These are phyloP conservation scores for Phaeosphaeria sp. DNA, from an alignment of 2,329 filamentous ascomycete species.

Conservation along the genomic window DNA sequence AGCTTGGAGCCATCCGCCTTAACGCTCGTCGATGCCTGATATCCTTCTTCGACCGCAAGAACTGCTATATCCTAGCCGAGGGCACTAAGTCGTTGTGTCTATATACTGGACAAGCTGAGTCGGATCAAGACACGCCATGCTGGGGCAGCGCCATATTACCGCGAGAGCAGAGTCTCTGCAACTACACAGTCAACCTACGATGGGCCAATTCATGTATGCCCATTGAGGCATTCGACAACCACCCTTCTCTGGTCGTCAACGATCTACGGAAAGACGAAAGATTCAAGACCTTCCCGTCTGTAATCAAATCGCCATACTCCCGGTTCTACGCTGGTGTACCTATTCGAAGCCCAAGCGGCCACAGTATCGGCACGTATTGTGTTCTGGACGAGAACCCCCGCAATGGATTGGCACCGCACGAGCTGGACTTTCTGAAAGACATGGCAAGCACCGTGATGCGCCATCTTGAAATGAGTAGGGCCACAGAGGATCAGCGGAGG, in stretches of 20 bases:
- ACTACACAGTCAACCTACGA: constrained; percentile 41
- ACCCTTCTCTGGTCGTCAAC: constrained; percentile 41
- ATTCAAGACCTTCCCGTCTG: constrained; percentile 45
- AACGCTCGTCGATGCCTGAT: constrained; percentile 46
- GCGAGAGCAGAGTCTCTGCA: constrained; percentile 42
- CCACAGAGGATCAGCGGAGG: constrained; percentile 59
- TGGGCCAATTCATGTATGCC: constrained; percentile 18
- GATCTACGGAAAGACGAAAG: constrained; percentile 46
- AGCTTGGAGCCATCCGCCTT: constrained; percentile 47
- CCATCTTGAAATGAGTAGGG: constrained; percentile 65
- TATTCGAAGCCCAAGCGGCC: constrained; percentile 63
- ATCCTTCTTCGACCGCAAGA: constrained; percentile 48
- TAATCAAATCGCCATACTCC: constrained; percentile 38
- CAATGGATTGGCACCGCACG: constrained; percentile 56
- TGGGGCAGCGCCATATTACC: constrained; percentile 45
- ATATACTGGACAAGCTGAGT: constrained; percentile 34
- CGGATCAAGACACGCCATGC: constrained; percentile 35
- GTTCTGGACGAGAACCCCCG: constrained; percentile 66
- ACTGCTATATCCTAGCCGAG: constrained; percentile 47
- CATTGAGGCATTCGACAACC: constrained; percentile 20
- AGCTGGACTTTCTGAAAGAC: constrained; percentile 63
- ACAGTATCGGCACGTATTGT: constrained; percentile 67
- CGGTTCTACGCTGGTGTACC: constrained; percentile 67
- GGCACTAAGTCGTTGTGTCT: constrained; percentile 41
- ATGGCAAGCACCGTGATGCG: constrained; percentile 64